A percentile compares a stretch with the other conserved stretches of the same genome.
phyloP scores from a whole-genome alignment of 2,329 filamentous ascomycete genomes.

The Tolypocladium ophioglossoides region DNA sequence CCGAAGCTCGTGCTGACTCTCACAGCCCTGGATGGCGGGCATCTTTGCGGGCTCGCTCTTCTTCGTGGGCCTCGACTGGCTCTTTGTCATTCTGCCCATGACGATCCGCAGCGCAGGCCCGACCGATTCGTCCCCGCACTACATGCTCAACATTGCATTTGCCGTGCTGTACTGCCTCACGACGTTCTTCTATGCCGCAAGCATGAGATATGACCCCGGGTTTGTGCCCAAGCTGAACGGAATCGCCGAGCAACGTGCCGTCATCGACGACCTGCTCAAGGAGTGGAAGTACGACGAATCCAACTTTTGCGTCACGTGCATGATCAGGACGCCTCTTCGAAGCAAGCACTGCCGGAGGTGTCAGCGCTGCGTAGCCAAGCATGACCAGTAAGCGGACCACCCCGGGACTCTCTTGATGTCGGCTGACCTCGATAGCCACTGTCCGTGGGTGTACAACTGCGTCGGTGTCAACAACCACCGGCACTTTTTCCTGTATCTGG shows the following conservation, averaged over 20 bases:
- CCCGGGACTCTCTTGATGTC: background rate
- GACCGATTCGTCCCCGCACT: constrained; percentile 29
- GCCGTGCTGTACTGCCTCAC: constrained; percentile 52
- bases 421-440: constrained; percentile 52
- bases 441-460: constrained; percentile 96
- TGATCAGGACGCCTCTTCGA: constrained; percentile 83
- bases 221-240: constrained; percentile 87
- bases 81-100: constrained; percentile 57
- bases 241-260: constrained; percentile 78
- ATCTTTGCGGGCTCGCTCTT: constrained; percentile 86
- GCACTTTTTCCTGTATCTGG: constrained; percentile 86
- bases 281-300: constrained; percentile 86
- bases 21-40: constrained; percentile 78
- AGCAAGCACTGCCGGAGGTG: constrained; percentile 95
- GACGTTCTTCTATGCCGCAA: constrained; percentile 75
- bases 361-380: constrained; percentile 85
- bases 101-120: constrained; percentile 14
- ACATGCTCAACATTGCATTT: constrained; percentile 73
- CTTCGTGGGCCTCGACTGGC: constrained; percentile 66
- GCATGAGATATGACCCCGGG: constrained; percentile 83
- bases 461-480: constrained; percentile 92
- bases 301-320: constrained; percentile 90
- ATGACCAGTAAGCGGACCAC: constrained; percentile 67
- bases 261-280: constrained; percentile 77
- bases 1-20: constrained; percentile 3